Base-by-base conservation (phyloP, 805 yeast species). In the Starmerella stellata region DNA sequence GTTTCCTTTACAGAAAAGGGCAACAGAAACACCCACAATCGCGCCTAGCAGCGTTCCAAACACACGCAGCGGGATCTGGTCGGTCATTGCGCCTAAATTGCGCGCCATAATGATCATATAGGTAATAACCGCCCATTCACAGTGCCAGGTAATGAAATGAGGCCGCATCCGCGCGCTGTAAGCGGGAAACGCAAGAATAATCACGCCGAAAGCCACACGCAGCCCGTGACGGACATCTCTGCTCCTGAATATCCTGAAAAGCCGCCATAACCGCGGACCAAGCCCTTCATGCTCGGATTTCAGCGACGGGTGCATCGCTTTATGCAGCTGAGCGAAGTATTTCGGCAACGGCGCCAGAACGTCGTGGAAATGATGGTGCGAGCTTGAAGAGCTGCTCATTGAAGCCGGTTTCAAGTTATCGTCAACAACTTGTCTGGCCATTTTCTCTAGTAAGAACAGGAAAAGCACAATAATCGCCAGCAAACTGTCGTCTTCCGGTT, bases 91-190 rank as follows among this genome's bases (percentile, higher is more conserved):
- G 8, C 93, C 93, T 4, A 79, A 60, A 1, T 85, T 75, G 50
- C 78, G 78, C 48, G 76, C 78, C 87, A 80, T 79, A 62, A 80
- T 78, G 39, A 80, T 75, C 48, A 80, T 74, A 48, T 72, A 80
- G 0, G 83, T 74, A n/a, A 78, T 78, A 29, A 80, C 57, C 0
- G 82, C 74, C 93, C 93, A 80, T 53, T 80, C 93, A 14, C 78
- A 76, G 45, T 85, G 59, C 82, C 81, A 78, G 31, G 62, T 65
- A 35, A 60, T 65, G 49, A 79, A 81, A 1, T 53, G 44, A 4
- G 62, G 61, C 37, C 74, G 62, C 0, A 82, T 70, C 11, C 53
- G 51, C 2, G 75, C 74, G 21, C 70, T 51, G 48, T 72, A 79
- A 2, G 92, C 92, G 39, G 81, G 72, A 0, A 69, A 47, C 0